phyloP scores from a whole-genome alignment of 306 rosid species.

The Castanea mollissima region DNA sequence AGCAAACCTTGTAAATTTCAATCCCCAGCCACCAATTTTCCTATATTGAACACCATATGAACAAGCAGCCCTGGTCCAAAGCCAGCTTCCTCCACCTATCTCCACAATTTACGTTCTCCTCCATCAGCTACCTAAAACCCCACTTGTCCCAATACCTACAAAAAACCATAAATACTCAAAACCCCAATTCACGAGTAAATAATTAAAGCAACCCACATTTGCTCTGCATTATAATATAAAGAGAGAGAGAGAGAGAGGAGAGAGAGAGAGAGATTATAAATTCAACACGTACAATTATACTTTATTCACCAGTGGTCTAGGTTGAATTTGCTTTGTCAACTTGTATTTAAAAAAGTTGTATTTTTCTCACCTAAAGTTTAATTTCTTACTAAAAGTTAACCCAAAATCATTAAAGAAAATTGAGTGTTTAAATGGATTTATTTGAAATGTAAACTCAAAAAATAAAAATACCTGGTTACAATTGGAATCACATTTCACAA shows the following conservation, averaged over 20 bases:
- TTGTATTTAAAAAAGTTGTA: no score
- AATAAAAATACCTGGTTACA: no score
- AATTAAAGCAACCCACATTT: not conserved
- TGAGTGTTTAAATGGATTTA: no score
- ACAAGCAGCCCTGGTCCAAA: conserved; percentile 72
- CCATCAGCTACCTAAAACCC: conserved; percentile 36
- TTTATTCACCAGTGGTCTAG: no score
- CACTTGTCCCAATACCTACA: conserved; percentile 24
- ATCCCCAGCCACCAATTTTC: conserved; percentile 34
- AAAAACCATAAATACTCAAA: not conserved
- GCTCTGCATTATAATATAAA: not conserved
- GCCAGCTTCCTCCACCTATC: conserved; percentile 67
- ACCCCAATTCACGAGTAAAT: not conserved
- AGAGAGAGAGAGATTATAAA: no score
- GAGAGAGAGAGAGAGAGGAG: no score
- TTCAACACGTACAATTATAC: no score
- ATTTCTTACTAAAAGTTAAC: not conserved
- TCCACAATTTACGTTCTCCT: conserved; percentile 56
- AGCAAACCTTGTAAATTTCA: conserved; percentile 49
- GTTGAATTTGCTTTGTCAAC: no score
- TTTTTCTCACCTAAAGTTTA: no score
- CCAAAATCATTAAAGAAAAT: not conserved
- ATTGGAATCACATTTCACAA: no score
- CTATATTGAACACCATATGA: conserved; percentile 53
- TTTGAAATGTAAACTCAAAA: no score